Conservation (phyloP, 306 rosid species). For the Trifolium repens region DNA sequence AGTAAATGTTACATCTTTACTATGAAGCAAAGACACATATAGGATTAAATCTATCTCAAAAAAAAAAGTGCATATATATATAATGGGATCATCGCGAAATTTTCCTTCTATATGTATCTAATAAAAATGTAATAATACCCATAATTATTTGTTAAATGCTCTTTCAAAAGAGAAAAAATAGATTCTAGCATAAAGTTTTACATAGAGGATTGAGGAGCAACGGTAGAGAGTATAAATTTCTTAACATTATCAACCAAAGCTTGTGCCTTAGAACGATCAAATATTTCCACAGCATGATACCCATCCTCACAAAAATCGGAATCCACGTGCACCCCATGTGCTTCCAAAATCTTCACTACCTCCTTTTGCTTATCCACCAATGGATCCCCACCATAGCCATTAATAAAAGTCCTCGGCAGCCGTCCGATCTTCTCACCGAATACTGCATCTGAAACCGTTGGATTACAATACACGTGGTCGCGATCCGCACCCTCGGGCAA, state of each 20-base stretch:
- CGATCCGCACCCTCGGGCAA: constrained; percentile 67
- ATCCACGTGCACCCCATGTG: constrained; percentile 61
- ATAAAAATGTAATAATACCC: not conserved
- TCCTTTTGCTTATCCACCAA: constrained; percentile 66
- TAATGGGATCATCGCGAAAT: not conserved
- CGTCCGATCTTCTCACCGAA: constrained; percentile 55
- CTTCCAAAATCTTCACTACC: constrained; percentile 49
- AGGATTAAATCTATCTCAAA: too few species aligned
- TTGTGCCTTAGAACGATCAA: constrained; percentile 49
- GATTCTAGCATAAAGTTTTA: not conserved
- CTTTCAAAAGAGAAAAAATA: not conserved
- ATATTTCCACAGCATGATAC: constrained; percentile 68
- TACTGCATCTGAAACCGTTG: constrained; percentile 18
- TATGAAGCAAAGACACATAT: too few species aligned
- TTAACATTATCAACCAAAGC: constrained; percentile 26
- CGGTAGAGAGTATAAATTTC: constrained; percentile 41
- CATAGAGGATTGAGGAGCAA: constrained; percentile 18
- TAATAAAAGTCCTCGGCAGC: constrained; percentile 55
- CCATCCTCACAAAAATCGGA: constrained; percentile 52
- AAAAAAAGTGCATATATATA: too few species aligned
- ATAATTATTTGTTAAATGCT: not conserved
- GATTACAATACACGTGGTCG: constrained; percentile 70
- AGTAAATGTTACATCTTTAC: too few species aligned
- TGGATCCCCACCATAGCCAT: constrained; percentile 71
- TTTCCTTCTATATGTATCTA: too few species aligned